Base-by-base conservation (phyloP, 2,329 filamentous ascomycete species). In the Aspergillus sp. region DNA sequence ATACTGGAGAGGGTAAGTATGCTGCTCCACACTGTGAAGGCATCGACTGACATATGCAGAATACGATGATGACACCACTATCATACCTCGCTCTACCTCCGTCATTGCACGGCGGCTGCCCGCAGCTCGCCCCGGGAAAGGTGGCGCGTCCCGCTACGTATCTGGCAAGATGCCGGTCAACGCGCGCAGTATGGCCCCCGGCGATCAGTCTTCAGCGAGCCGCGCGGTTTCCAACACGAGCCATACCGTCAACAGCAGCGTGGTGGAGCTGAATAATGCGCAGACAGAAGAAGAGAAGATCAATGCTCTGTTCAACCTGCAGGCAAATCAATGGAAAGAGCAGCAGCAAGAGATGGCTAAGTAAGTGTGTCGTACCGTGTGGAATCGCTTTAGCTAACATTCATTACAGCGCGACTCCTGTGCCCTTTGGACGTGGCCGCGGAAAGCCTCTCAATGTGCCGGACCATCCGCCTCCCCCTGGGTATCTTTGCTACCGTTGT, bases 11-110 rank as follows among this genome's bases (percentile, higher is more conserved):
- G 75, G 84, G 86, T 91, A 71, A 70, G 75, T 22, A n/a, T 60
- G 34, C 36, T n/a, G 5, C 17, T 17, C 32, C 15, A 15, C 15
- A 30, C 15, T 13, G 17, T 14, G 11, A 20, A 24, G 15, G 16
- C 13, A 14, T 31, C n/a, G n/a, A 20, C 28, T 30, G n/a, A 30
- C 16, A 4, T 67, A 43, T 34, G 11, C 15, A 94, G 91, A 93
- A 64, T 96, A 96, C 55, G 85, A 94, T 49, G 91, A 98, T 67
- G 91, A 98, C 57, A 96, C 91, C 1, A 85, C 83, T n/a, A 88
- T 95, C 48, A 94, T 98, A 33, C 85, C 89, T 27, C 82, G 91
- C 49, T 93, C 91, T 12, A 95, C 88, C 2, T 93, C 86, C 1
- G 86, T 98, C 36, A 80, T 95, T 46, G 91, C 88, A 25, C 80